Conservation (phyloP, 257 asterid species). For the Fraxinus pennsylvanica region DNA sequence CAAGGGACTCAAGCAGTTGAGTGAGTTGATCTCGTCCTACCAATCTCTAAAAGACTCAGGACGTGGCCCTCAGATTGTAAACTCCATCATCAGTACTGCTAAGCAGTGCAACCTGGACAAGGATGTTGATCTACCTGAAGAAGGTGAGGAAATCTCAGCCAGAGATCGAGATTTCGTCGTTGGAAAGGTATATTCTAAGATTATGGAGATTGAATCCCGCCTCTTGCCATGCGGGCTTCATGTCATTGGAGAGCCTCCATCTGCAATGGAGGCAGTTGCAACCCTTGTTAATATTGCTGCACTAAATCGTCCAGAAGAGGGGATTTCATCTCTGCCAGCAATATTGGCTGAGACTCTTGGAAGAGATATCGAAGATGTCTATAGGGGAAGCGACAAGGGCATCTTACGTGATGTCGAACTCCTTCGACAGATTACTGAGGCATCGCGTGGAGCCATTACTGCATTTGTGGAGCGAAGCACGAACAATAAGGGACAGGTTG, state of each 20-base stretch:
- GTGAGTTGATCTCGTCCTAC: constrained; percentile 90
- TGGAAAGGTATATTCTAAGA: constrained; percentile 86
- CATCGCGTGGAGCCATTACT: constrained; percentile 74
- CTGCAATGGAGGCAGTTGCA: constrained; percentile 95
- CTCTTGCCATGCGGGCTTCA: constrained; percentile 95
- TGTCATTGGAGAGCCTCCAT: constrained; percentile 93
- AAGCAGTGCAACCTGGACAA: constrained; percentile 94
- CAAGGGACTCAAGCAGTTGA: constrained; percentile 93
- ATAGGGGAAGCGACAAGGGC: constrained; percentile 84
- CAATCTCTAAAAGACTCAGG: constrained; percentile 91
- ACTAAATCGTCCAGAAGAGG: constrained; percentile 84
- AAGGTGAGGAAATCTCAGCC: constrained; percentile 65
- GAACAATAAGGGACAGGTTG: constrained; percentile 86
- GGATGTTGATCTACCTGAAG: constrained; percentile 91
- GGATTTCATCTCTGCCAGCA: constrained; percentile 67
- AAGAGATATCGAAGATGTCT: constrained; percentile 75
- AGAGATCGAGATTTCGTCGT: constrained; percentile 79
- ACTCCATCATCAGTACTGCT: constrained; percentile 90
- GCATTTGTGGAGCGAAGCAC: constrained; percentile 77
- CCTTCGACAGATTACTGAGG: constrained; percentile 80
- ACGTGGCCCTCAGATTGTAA: constrained; percentile 85
- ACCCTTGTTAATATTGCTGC: constrained; percentile 92
- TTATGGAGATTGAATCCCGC: constrained; percentile 97
- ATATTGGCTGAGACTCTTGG: constrained; percentile 80
- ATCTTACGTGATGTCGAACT: constrained; percentile 77